Conservation (phyloP, 805 yeast species). For the Blastobotrys terrestris region DNA sequence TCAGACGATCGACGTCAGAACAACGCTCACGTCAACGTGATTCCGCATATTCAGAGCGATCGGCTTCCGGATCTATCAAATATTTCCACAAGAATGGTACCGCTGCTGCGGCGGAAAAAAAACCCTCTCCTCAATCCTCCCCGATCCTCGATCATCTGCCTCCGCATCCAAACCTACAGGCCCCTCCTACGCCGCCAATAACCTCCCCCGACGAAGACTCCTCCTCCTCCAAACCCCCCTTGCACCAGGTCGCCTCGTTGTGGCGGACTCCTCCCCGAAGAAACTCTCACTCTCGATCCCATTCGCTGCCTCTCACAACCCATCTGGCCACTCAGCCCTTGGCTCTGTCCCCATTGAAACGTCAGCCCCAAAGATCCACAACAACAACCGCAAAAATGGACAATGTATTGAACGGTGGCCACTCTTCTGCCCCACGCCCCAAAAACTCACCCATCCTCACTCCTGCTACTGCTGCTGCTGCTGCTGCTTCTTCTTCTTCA, state of each 20-base stretch:
- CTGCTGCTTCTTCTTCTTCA: neutral
- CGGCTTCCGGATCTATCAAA: neutral
- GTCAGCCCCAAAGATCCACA: neutral
- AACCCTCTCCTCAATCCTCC: slow-evolving; percentile 3
- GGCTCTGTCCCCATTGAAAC: neutral
- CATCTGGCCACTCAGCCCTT: neutral
- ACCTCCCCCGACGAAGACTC: neutral
- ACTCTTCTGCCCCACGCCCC: too few species aligned
- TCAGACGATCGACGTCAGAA: slow-evolving; percentile 14
- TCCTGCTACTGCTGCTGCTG: neutral
- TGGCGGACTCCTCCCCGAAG: neutral
- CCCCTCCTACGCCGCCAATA: neutral
- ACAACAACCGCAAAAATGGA: too few species aligned
- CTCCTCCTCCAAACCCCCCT: neutral
- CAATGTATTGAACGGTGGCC: too few species aligned
- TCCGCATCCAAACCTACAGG: neutral
- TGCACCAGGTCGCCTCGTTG: neutral
- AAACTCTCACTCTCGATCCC: neutral
- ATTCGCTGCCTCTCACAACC: neutral
- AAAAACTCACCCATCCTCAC: too few species aligned
- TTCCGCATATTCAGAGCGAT: neutral
- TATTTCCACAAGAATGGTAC: neutral
- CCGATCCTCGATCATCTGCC: neutral
- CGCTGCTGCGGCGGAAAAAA: neutral
- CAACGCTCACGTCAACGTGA: slow-evolving; percentile 1